Percentiles rank a stretch among this genome's conserved stretches.
Evolutionary conservation across 2,329 filamentous ascomycete species (phyloP).

Genomic region (Monilinia aucupariae): DNA sequence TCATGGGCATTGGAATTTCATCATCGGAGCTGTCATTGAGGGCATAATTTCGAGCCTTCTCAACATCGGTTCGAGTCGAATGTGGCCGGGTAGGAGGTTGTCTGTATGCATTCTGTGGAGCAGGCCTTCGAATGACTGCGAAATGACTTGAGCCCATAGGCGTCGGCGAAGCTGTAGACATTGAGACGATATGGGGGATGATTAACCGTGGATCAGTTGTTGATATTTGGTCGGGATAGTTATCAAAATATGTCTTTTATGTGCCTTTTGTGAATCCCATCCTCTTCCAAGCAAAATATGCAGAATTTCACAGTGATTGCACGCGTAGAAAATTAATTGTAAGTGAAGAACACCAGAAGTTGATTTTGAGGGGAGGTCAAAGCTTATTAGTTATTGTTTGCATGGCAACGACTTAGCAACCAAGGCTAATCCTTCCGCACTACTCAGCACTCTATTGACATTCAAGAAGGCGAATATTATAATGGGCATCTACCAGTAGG

Average conservation of each 20-base stretch:
- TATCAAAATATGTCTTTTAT: constrained; percentile 19
- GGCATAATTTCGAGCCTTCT: constrained; percentile 42
- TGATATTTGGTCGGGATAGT: constrained; percentile 15
- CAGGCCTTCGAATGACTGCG: constrained; percentile 47
- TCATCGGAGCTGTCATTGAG: constrained; percentile 88
- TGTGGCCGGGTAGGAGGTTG: constrained; percentile 45
- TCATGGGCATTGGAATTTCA: constrained; percentile 81
- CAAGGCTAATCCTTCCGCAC: background rate
- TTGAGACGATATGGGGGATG: constrained; percentile 27
- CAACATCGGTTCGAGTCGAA: constrained; percentile 23
- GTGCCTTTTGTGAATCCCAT: constrained; percentile 26
- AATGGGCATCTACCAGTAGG: too few relatives aligned
- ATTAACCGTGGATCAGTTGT: background rate
- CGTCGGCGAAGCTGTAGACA: constrained; percentile 52
- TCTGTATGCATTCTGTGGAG: constrained; percentile 48
- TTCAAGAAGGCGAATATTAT: too few relatives aligned
- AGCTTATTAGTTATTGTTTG: background rate
- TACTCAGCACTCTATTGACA: background rate
- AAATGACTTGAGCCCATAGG: constrained; percentile 47
- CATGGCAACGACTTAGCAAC: background rate
- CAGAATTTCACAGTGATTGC: constrained; percentile 28
- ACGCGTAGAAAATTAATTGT: background rate
- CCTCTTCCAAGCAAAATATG: constrained; percentile 18
- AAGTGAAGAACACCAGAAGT: too few relatives aligned
- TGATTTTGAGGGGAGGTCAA: background rate